A percentile compares a stretch with the other conserved stretches of the same genome.
Evolutionary conservation across 306 rosid species (phyloP).

Genomic region (Pyrus bretschneideri): DNA sequence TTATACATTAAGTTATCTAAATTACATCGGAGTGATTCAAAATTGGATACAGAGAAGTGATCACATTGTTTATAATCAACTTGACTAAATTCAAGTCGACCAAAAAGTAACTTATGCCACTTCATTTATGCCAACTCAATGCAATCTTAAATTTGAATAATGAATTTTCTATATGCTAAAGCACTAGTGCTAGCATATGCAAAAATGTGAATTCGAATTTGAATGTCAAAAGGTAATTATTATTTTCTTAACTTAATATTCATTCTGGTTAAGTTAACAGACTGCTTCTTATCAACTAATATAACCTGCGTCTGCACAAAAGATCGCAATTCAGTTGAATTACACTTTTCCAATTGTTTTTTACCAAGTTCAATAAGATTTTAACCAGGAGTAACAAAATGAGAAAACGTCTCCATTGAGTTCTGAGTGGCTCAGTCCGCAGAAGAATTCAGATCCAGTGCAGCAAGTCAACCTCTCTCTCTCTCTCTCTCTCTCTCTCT

Average conservation of each 20-base stretch:
- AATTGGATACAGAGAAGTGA: too few species aligned
- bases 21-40: too few species aligned
- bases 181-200: too few species aligned
- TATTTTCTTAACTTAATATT: background rate
- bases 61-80: too few species aligned
- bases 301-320: background rate
- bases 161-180: background rate
- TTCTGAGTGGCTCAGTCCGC: background rate
- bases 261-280: rapidly evolving
- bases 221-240: rapidly evolving
- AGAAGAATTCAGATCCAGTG: constrained; percentile 19
- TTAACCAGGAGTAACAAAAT: background rate
- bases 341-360: background rate
- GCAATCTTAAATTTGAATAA: background rate
- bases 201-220: too few species aligned
- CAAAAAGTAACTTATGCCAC: too few species aligned
- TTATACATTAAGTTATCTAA: too few species aligned
- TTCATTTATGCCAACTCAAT: background rate
- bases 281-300: too few species aligned
- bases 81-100: too few species aligned
- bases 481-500: constrained; percentile 13
- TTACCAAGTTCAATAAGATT: too few species aligned
- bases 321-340: too few species aligned
- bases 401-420: background rate
- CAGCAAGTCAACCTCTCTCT: constrained; percentile 43